Conservation (phyloP, 768 basidiomycete genomes). For the Zangia roseola region DNA sequence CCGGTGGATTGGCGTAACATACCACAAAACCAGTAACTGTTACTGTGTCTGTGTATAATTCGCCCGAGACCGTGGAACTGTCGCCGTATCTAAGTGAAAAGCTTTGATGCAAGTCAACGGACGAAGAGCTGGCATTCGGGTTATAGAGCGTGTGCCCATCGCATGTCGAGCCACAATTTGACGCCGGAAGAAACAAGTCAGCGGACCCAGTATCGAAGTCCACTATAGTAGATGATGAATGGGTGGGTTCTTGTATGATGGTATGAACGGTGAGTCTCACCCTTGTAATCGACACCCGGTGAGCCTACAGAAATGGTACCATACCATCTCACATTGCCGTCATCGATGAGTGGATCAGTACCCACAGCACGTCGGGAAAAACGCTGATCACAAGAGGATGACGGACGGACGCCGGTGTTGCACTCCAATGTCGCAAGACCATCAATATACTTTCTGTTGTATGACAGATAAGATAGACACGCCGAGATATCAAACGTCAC, state of each 20-base stretch:
- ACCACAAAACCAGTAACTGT: slow-evolving; percentile 33
- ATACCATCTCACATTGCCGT: slow-evolving; percentile 21
- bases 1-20: not conserved
- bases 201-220: slow-evolving; percentile 38
- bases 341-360: slow-evolving; percentile 13
- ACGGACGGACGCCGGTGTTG: not conserved
- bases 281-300: slow-evolving; percentile 17
- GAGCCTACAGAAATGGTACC: slow-evolving; percentile 26
- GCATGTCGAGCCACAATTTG: slow-evolving; percentile 30
- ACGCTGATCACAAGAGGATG: not conserved
- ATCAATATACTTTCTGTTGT: slow-evolving; percentile 18
- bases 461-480: slow-evolving; percentile 3
- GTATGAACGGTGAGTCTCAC: slow-evolving; percentile 8
- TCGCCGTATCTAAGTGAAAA: slow-evolving; percentile 45
- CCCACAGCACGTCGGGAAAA: slow-evolving; percentile 6
- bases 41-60: slow-evolving; percentile 41
- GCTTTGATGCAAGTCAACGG: slow-evolving; percentile 15
- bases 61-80: slow-evolving; percentile 39
- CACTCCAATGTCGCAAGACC: slow-evolving; percentile 12
- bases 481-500: not conserved
- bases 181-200: slow-evolving; percentile 33
- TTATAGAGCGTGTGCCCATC: slow-evolving; percentile 36
- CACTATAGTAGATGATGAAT: slow-evolving; percentile 14
- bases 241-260: not conserved
- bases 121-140: slow-evolving; percentile 32